Evolutionary conservation across 129 eudicot species (phyloP), one percentile per base, ranked within the genome.

Genomic region (Rutidosis leptorrhynchoides): DNA sequence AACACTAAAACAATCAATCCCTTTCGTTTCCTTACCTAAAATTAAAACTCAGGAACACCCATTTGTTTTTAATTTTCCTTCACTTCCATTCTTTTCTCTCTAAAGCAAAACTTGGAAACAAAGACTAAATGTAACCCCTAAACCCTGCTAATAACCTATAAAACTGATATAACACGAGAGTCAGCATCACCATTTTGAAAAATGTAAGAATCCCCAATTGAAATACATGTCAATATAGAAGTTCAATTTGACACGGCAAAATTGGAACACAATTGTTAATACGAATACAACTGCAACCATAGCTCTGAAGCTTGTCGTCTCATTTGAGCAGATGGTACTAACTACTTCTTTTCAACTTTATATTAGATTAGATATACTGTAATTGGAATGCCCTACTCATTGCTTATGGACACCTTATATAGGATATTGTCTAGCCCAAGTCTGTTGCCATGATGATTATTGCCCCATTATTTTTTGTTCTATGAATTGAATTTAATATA

Each of bases 191-290:
- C 85, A 24, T 60, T 56, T 58, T 63, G 53, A 3, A 32, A 58
- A 19, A 69, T 42, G n/a, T 37, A 35, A 17, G 91, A 73, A 76
- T 77, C 83, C 84, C 84, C 84, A 81, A 54, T 68, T 70, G 75
- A 81, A 73, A 49, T 71, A 67, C 65, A 78, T 75, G 65, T 58
- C 82, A 4, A 24, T 58, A 66, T 53, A 29, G 11, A 76, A 75
- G 4, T 62, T 69, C 23, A 71, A 84, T 48, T 74, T 43, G 26
- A 78, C 86, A 8, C 58, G 17, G 58, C 75, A 57, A 25, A 77
- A 62, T 19, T 73, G 78, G 51, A 85, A 60, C 12, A 67, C 77
- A 35, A 70, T 10, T 33, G 71, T 64, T 48, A 77, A 65, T 51
- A 80, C 20, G 40, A 74, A 62, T 15, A 79, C 26, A 30, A 69